phyloP scores from a whole-genome alignment of 2,329 filamentous ascomycete species.

The Apiospora malaysiana region DNA sequence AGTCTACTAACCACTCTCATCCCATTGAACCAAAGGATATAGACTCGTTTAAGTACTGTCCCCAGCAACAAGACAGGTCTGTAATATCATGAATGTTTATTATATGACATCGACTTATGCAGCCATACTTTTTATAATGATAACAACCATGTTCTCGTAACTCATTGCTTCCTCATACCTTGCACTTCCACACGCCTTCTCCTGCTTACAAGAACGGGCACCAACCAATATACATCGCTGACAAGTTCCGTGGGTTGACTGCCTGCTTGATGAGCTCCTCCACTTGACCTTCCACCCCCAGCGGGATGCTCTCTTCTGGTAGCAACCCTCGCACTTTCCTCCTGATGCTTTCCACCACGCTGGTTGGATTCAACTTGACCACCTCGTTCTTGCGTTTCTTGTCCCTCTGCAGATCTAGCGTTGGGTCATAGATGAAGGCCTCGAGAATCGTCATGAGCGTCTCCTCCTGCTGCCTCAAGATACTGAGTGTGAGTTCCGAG shows the following conservation, averaged over 20 bases:
- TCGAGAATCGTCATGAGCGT: slow-evolving; percentile 97
- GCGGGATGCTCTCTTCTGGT: slow-evolving; percentile 85
- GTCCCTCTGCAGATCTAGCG: slow-evolving; percentile 83
- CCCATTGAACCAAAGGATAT: background rate
- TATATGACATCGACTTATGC: background rate
- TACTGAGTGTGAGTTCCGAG: slow-evolving; percentile 83
- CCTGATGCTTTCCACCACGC: slow-evolving; percentile 87
- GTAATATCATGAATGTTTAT: background rate
- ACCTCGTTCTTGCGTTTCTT: slow-evolving; percentile 63
- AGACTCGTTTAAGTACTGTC: background rate
- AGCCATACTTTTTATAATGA: background rate
- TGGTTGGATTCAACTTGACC: slow-evolving; percentile 63
- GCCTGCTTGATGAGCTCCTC: slow-evolving; percentile 91
- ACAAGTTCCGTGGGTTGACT: slow-evolving; percentile 77
- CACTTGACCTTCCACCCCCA: slow-evolving; percentile 97
- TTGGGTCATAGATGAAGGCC: slow-evolving; percentile 96
- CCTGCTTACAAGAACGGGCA: slow-evolving; percentile 59
- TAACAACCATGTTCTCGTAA: background rate
- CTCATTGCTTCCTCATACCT: background rate
- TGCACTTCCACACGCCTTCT: background rate
- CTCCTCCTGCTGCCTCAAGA: slow-evolving; percentile 90
- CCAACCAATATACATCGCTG: slow-evolving; percentile 98
- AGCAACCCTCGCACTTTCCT: slow-evolving; percentile 86
- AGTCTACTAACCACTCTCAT: background rate
- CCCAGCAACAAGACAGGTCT: background rate